Conservation (phyloP, 164 flowering plant species). For the Macadamia integrifolia region DNA sequence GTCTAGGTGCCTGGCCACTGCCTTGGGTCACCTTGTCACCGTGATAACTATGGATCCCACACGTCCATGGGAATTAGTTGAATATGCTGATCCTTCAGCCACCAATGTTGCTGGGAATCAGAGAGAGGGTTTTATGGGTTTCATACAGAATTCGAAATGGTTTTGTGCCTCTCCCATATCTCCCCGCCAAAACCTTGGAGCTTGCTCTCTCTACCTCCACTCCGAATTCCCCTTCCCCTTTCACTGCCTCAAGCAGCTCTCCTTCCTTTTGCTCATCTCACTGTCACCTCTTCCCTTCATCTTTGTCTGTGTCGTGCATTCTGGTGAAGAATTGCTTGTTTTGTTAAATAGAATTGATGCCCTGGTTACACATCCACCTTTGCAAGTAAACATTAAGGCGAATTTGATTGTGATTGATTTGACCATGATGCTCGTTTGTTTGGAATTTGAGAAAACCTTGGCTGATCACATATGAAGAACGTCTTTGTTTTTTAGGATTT, state of each 20-base stretch:
- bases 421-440: conserved; percentile 69
- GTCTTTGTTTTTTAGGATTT: conserved; percentile 60
- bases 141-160: too few species aligned
- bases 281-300: conserved; percentile 17
- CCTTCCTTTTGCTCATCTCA: conserved; percentile 24
- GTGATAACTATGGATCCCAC: too few species aligned
- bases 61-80: too few species aligned
- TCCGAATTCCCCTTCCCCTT: conserved; percentile 78
- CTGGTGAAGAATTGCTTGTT: conserved; percentile 60
- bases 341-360: conserved; percentile 42
- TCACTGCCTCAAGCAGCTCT: conserved; percentile 70
- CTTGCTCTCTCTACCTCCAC: conserved; percentile 74
- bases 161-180: too few species aligned
- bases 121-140: too few species aligned
- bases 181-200: conserved; percentile 58
- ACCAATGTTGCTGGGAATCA: too few species aligned
- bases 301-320: conserved; percentile 39
- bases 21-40: too few species aligned
- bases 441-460: conserved; percentile 63
- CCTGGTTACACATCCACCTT: conserved; percentile 18
- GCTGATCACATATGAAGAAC: conserved; percentile 58
- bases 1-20: too few species aligned
- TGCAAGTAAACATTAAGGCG: conserved; percentile 36
- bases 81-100: too few species aligned
- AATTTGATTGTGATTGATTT: conserved; percentile 80